Evolutionary conservation across 2,329 filamentous ascomycete species (phyloP), one percentile per base, ranked within the genome.

Genomic region (Talaromyces funiculosus): DNA sequence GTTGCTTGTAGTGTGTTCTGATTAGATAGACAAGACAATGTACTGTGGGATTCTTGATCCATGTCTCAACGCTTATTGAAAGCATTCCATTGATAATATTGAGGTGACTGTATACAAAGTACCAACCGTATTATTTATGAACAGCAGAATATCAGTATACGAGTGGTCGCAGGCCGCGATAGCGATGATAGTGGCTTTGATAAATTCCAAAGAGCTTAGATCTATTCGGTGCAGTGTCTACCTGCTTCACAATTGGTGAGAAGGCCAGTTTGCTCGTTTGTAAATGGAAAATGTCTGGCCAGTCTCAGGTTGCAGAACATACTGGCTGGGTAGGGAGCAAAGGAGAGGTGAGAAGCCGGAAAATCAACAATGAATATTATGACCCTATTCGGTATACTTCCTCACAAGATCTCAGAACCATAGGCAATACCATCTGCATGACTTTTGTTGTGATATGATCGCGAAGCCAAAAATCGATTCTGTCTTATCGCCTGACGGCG

Each of bases 291-390:
- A 37, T 12, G 26, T n/a, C 14, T 45, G 7, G 16, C 24, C 37
- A 56, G 37, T 40, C 33, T 22, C 53, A 43, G 14, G 43, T 55
- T 56, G 37, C 53, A 56, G 24, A 56, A 31, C 12, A 56, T 24
- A 14, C 14, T 31, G 37, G 38, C 53, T 31, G 53, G 53, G n/a
- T 56, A 56, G 24, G 38, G n/a, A 6, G 53, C 53, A 38, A 9
- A 43, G 29, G 22, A 43, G 16, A 18, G n/a, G 14, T 4, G 53
- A 56, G 16, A 24, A 43, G 12, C 24, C 38, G 31, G n/a, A 9
- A 22, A 20, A 42, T 22, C 5, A 20, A 40, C 16, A 14, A 18
- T 42, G 9, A 42, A 22, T 14, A 42, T 42, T 18, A 22, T 42
- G 8, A 8, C 22, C 40, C 10, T 4, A 42, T 42, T 22, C 18